Evolutionary conservation across 2,329 filamentous ascomycete species (phyloP), one percentile per base, ranked within the genome.

Genomic region (Aspergillus niger): DNA sequence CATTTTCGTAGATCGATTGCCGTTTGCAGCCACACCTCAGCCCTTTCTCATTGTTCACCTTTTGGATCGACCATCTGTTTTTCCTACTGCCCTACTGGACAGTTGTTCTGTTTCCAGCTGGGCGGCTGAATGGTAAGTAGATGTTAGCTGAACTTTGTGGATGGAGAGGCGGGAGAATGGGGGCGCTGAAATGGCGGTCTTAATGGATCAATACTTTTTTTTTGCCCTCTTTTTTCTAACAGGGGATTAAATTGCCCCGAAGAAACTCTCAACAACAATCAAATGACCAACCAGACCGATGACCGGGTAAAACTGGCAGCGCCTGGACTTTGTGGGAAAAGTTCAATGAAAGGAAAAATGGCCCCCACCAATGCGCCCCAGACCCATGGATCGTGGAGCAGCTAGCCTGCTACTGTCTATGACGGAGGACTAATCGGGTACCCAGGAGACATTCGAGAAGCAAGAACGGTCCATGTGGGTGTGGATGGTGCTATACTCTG

Each of bases 1-100:
- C 28, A 11, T 30, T 30, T 67, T 69, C 63, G 64, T 61, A 67
- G 67, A 68, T 68, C 65, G 57, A 50, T 60, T 64, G 59, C 65
- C 62, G 63, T 62, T 66, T 62, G 56, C 62, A 67, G 65, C 64
- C 55, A 59, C 55, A 59, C 60, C 50, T 55, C 63, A 58, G 52
- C 55, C 44, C 55, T 36, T 36, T 15, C 11, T 55, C 36, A 58
- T 57, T 59, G 58, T 62, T 65, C 60, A 62, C 61, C 61, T 36
- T 36, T 15, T 28, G 63, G 64, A 58, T 67, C 60, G 39, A 26
- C 41, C 48, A 43, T 36, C 11, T 2, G 2, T 36, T 32, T 36
- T 36, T 20, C 17, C 17, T 20, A 20, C 20, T 60, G 49, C 49
- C 53, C 49, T 57, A 43, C 44, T 51, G 10, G 13, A 36, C 28